Percentiles rank a stretch among this genome's conserved stretches.
Conservation (phyloP, 257 asterid species). For the Solanum peruvianum region DNA sequence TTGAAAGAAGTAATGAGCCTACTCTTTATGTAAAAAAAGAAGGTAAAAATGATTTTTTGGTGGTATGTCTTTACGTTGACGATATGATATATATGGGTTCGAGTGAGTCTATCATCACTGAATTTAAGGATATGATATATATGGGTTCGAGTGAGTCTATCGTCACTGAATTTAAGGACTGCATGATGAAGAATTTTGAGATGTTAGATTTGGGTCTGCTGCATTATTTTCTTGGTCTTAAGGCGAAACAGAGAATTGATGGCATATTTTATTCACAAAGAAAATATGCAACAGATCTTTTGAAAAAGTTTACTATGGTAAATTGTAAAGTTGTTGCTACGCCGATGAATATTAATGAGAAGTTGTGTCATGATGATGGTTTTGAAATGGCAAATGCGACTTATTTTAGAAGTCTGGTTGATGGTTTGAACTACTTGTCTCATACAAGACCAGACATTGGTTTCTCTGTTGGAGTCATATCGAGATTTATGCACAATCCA, state of each 20-base stretch:
- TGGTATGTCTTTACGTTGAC: neutral
- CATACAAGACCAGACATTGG: neutral
- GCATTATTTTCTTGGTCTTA: neutral
- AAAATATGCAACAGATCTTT: neutral
- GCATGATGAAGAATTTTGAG: neutral
- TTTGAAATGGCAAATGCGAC: neutral
- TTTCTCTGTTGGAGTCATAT: neutral
- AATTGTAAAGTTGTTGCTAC: neutral
- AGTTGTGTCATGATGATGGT: no score
- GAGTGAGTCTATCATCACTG: neutral
- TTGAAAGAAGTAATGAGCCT: neutral
- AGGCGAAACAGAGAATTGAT: neutral
- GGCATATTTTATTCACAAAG: neutral
- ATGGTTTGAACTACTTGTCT: neutral
- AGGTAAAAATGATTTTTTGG: neutral
- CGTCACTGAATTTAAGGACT: neutral
- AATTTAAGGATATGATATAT: neutral
- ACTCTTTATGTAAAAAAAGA: neutral
- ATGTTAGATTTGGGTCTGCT: neutral
- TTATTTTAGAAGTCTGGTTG: neutral
- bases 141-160: neutral
- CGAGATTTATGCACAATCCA: no score
- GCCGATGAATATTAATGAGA: neutral
- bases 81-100: neutral
- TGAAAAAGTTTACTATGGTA: neutral